A percentile compares a stretch with the other conserved stretches of the same genome.
These are phyloP conservation scores for Exophiala viscosa DNA, from an alignment of 2,329 filamentous ascomycete genomes.

Conservation along the genomic window DNA sequence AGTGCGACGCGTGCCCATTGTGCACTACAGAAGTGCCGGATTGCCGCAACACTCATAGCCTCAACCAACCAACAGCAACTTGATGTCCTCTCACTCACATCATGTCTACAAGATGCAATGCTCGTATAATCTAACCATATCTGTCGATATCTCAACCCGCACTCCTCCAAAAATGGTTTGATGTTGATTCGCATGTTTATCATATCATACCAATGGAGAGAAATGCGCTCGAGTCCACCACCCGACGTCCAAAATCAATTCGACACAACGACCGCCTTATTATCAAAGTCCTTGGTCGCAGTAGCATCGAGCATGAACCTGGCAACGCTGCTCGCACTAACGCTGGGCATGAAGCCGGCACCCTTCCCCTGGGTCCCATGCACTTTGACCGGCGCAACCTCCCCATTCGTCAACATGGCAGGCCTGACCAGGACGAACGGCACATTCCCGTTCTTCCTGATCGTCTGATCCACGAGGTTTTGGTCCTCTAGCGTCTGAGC, in stretches of 20 bases:
- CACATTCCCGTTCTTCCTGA: conserved; percentile 34
- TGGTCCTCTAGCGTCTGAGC: conserved; percentile 48
- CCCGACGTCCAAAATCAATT: conserved; percentile 32
- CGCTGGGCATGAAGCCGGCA: conserved; percentile 39
- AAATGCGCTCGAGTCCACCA: too few relatives aligned
- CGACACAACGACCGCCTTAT: conserved; percentile 46
- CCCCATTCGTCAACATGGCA: conserved; percentile 42
- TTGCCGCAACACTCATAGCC: too few relatives aligned
- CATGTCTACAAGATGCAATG: too few relatives aligned
- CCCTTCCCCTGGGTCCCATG: conserved; percentile 44
- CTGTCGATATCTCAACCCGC: too few relatives aligned
- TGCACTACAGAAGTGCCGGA: too few relatives aligned
- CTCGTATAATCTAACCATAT: too few relatives aligned
- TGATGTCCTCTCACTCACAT: too few relatives aligned
- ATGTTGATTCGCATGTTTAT: too few relatives aligned
- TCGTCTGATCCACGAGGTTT: conserved; percentile 42
- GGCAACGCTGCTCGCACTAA: conserved; percentile 42
- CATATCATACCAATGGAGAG: too few relatives aligned
- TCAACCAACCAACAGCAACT: too few relatives aligned
- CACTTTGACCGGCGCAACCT: conserved; percentile 36
- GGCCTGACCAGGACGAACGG: conserved; percentile 47
- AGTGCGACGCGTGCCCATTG: too few relatives aligned
- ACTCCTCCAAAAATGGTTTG: too few relatives aligned
- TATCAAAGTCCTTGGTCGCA: conserved; percentile 42
- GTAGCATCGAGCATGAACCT: conserved; percentile 45